Conservation (phyloP, 345 rosid genomes). For the Conringia planisiliqua region DNA sequence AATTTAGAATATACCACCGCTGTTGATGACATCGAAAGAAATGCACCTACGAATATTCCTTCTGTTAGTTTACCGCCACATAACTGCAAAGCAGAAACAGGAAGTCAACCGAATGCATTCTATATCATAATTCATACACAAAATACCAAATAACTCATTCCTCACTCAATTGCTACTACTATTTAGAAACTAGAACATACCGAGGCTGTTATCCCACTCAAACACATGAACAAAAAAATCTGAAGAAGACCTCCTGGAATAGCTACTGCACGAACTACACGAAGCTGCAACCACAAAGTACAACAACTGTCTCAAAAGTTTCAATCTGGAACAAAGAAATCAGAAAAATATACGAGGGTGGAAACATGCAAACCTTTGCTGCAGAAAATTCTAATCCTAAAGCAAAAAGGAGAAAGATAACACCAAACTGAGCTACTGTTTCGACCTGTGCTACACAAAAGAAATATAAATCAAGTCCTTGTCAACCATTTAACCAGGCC, state of each 20-base stretch:
- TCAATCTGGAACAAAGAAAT: constrained; percentile 12
- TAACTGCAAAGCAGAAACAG: constrained; percentile 53
- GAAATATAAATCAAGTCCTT: constrained; percentile 8
- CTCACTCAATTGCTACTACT: not conserved
- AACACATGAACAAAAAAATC: constrained; percentile 86
- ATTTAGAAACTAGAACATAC: constrained; percentile 39
- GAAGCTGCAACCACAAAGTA: constrained; percentile 57
- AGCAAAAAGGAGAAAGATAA: constrained; percentile 93
- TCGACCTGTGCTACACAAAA: constrained; percentile 55
- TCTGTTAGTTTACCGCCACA: constrained; percentile 90
- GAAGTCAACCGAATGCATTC: constrained; percentile 21
- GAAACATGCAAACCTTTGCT: constrained; percentile 53
- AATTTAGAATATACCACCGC: constrained; percentile 65
- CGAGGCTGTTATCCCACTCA: constrained; percentile 77
- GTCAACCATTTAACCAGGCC: constrained; percentile 1
- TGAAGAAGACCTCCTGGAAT: constrained; percentile 88
- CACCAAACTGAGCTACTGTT: constrained; percentile 99
- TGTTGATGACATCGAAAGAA: constrained; percentile 93
- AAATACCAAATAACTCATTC: not conserved
- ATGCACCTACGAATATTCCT: constrained; percentile 86
- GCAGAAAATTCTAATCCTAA: constrained; percentile 87
- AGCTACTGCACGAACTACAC: constrained; percentile 93
- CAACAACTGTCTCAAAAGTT: constrained; percentile 14
- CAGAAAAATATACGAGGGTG: not conserved
- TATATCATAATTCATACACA: not conserved